These are phyloP conservation scores for Ustilago xerochloae DNA, from an alignment of 1,284 basidiomycete species.

Conservation along the genomic window DNA sequence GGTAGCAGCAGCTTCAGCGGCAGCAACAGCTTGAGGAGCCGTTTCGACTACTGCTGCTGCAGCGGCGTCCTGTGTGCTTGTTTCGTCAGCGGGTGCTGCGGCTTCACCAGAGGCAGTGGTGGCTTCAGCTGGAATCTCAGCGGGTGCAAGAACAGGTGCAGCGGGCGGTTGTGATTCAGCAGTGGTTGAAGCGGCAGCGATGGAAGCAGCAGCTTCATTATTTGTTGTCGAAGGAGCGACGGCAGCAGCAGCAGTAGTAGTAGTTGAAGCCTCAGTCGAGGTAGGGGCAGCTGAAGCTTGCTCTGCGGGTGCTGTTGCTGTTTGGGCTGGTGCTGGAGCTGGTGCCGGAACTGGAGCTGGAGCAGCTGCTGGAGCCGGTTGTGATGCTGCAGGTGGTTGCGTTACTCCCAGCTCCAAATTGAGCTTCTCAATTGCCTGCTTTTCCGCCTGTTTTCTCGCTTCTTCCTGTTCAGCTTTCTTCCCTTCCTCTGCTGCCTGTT, in stretches of 20 bases:
- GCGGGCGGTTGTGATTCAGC: constrained; percentile 4
- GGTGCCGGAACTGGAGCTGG: background rate
- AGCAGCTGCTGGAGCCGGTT: background rate
- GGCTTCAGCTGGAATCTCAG: constrained; percentile 15
- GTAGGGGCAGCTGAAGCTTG: constrained; percentile 3
- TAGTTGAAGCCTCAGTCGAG: background rate
- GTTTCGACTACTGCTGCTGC: constrained; percentile 16
- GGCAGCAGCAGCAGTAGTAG: background rate
- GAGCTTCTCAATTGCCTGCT: constrained; percentile 37
- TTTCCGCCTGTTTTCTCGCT: constrained; percentile 24
- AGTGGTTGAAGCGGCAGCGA: background rate
- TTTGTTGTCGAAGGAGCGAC: background rate
- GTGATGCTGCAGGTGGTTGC: constrained; percentile 3
- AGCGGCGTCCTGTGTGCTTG: constrained; percentile 2
- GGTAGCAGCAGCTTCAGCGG: constrained; percentile 2
- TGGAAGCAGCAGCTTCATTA: background rate
- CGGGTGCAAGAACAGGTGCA: constrained; percentile 25
- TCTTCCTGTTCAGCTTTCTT: constrained; percentile 9
- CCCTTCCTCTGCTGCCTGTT: constrained; percentile 6
- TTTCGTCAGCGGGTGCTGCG: background rate
- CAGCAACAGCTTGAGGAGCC: background rate
- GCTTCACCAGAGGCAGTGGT: background rate
- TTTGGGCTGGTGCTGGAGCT: background rate
- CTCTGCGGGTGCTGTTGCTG: background rate
- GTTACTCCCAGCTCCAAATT: constrained; percentile 35